Evolutionary conservation across 2,329 filamentous ascomycete species (phyloP), one percentile per base, ranked within the genome.

Genomic region (Aspergillus pseudoterreus): DNA sequence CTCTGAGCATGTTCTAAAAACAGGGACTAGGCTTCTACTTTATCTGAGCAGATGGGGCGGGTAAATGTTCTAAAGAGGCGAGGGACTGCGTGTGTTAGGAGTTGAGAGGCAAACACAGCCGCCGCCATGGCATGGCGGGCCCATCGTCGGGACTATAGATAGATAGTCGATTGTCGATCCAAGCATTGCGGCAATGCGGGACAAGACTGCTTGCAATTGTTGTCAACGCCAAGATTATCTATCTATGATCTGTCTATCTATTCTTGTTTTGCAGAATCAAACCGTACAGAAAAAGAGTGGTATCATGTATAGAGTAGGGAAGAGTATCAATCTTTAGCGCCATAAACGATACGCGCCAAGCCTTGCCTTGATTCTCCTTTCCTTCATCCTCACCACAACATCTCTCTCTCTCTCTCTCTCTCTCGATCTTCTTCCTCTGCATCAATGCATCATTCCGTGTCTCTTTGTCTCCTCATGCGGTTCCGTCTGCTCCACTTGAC

Each of bases 91-190:
- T 42, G 17, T 9, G 39, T 42, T 42, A 6, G 6, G 22, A 4
- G 22, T 22, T 19, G 39, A 30, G 27, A 30, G 27, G 27, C 27
- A 11, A 30, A 30, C 39, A 42, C 39, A 19, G 39, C 39, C 39
- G n/a, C 39, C 11, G 6, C 6, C 19, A n/a, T 2, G 19, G 19
- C 19, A 19, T 19, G 19, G 4, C 10, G 39, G 39, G 19, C 14
- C 39, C 39, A 21, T 42, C 39, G 19, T 8, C 5, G 19, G 14
- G 39, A 5, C 39, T 42, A 42, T 42, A 17, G 19, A 42, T 42
- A 42, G 35, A 19, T 42, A 42, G 39, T 42, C 39, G 39, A 42
- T 42, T 42, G 39, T 42, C 39, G 39, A 42, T 42, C 39, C 15
- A 12, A 42, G 39, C 39, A 42, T 10, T 42, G 39, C 14, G 39